Evolutionary conservation across 805 yeast genomes (phyloP), one percentile per base, ranked within the genome.

Genomic region (Tetrapisispora pingtungensis): DNA sequence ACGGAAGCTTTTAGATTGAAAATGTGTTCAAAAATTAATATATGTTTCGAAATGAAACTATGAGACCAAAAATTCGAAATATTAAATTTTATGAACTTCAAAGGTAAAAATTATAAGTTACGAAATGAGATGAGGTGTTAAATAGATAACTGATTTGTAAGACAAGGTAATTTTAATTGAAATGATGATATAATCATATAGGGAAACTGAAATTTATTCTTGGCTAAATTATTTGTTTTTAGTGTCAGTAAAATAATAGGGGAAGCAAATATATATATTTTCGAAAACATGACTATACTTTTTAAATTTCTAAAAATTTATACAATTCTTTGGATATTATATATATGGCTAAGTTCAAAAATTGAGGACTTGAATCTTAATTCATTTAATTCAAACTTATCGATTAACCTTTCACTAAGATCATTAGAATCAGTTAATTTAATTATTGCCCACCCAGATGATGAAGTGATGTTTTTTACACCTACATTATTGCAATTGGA

Each of bases 371-470:
- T n/a, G 7, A 40, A 40, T 40, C 3, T 15, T 3, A 17, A 24
- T 3, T 4, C 31, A 10, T 24, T 32, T 26, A 13, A 10, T 20
- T 33, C 36, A 5, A 24, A 33, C 7, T 5, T 26, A 3, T 18
- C 20, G 5, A 12, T 34, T 12, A 33, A 20, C 10, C 20, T 30
- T 13, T 18, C 33, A 14, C 22, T 7, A 37, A 8, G 17, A 12
- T 15, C 22, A 7, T 17, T 37, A 14, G n/a, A 37, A 37, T 39
- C 42, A 8, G 19, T 39, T 4, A 32, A 13, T 3, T 39, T 81
- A 38, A 66, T 90, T 12, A 80, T 88, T 34, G 96, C 96, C 0
- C 99, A 93, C 63, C 99, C 99, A 0, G 99, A 93, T 63, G 99
- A 93, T 62, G 99, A 93, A 64, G 89, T 87, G 42, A 93, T 93